Evolutionary conservation across 148 eudicot species (phyloP).

Genomic region (Chenopodium formosanum): DNA sequence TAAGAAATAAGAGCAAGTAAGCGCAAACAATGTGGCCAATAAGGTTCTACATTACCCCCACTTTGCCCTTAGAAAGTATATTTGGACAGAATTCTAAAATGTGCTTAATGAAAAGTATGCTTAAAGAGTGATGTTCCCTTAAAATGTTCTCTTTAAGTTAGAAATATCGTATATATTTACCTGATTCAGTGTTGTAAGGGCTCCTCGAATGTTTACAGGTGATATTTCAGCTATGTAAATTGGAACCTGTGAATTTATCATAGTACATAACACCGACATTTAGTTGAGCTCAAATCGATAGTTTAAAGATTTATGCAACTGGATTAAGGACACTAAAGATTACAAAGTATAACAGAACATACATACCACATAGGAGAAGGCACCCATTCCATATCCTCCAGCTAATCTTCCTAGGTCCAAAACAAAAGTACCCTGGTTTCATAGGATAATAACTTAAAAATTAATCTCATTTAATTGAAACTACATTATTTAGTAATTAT

Average conservation of each 20-base stretch:
- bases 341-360: not conserved
- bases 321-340: too few species aligned
- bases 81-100: too few species aligned
- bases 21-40: not conserved
- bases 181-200: constrained; percentile 1
- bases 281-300: not conserved
- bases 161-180: not conserved
- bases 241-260: not conserved
- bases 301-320: not conserved
- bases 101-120: too few species aligned
- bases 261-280: not conserved
- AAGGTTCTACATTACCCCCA: too few species aligned
- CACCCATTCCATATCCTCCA: constrained; percentile 98
- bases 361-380: constrained; percentile 86
- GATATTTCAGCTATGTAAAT: constrained; percentile 6
- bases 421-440: constrained; percentile 45
- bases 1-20: not conserved
- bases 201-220: constrained; percentile 9
- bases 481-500: too few species aligned
- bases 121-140: not conserved
- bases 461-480: not conserved
- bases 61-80: too few species aligned
- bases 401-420: constrained; percentile 82
- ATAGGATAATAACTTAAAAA: too few species aligned
- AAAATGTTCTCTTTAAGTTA: too few species aligned